Evolutionary conservation across 352 stramenopile genomes (phyloP).

Genomic region (Phytophthora pluvialis): DNA sequence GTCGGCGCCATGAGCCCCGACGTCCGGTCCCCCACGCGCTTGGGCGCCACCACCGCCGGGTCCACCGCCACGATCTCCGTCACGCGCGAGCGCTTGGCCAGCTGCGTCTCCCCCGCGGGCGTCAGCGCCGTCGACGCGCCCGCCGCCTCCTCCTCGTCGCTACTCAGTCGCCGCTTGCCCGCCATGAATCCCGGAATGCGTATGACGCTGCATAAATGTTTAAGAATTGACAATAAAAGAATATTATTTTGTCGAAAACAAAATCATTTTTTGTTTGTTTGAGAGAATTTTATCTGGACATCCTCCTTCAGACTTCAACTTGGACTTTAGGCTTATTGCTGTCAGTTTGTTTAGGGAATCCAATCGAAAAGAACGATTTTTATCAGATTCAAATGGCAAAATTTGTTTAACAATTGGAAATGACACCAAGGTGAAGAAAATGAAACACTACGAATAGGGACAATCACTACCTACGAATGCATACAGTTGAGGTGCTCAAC

Average conservation of each 20-base stretch:
- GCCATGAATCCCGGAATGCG: slow-evolving; percentile 17
- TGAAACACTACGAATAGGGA: no score
- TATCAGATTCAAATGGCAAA: no score
- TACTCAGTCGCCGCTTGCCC: slow-evolving; percentile 36
- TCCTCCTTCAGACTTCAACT: no score
- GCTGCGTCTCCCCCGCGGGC: slow-evolving; percentile 32
- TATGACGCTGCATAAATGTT: background rate
- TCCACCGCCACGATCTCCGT: slow-evolving; percentile 80
- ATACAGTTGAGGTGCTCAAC: no score
- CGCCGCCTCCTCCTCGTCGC: slow-evolving; percentile 28
- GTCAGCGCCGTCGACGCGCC: slow-evolving; percentile 37
- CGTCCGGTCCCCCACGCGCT: slow-evolving; percentile 61
- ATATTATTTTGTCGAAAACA: background rate
- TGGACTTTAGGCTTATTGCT: no score
- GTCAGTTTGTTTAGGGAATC: background rate
- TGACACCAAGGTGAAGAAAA: no score
- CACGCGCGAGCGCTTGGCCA: slow-evolving; percentile 73
- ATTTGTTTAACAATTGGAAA: no score
- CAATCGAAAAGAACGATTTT: no score
- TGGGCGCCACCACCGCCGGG: slow-evolving; percentile 58
- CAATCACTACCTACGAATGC: no score
- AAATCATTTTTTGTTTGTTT: no score
- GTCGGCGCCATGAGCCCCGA: slow-evolving; percentile 73
- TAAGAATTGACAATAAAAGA: background rate
- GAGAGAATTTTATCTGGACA: no score